These are phyloP conservation scores for Ramaria rubella DNA, from an alignment of 768 basidiomycete species.

Conservation along the genomic window DNA sequence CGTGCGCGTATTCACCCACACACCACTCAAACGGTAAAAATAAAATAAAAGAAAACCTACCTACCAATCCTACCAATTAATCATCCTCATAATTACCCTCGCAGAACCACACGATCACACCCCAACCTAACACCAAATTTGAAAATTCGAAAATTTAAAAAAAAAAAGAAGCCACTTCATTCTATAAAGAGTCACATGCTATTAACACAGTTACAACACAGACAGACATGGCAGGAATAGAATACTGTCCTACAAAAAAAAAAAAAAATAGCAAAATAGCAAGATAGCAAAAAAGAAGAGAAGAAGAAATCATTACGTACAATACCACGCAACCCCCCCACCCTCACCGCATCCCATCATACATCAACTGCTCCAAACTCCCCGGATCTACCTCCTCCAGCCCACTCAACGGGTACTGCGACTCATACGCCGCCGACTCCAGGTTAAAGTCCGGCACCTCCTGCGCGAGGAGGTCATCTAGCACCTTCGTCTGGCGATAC, in stretches of 20 bases:
- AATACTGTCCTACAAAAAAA: neutral
- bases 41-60: too few species aligned
- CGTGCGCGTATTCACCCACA: too few species aligned
- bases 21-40: too few species aligned
- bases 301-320: neutral
- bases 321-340: neutral
- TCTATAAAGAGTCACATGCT: too few species aligned
- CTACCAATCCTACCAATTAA: too few species aligned
- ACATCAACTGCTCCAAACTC: constrained; percentile 1
- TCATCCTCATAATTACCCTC: too few species aligned
- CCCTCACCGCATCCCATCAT: neutral
- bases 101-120: too few species aligned
- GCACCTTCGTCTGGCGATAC: constrained; percentile 10
- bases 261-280: neutral
- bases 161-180: too few species aligned
- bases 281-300: neutral
- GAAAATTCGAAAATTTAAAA: too few species aligned
- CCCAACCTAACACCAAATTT: too few species aligned
- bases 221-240: too few species aligned
- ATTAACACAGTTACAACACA: too few species aligned
- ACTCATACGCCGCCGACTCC: neutral
- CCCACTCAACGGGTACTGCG: neutral
- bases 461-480: constrained; percentile 11
- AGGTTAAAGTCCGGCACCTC: constrained; percentile 9
- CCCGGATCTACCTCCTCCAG: neutral